Percentiles rank a stretch among this genome's conserved stretches.
Conservation (phyloP, 148 eudicot genomes). For the Arbutus unedo region DNA sequence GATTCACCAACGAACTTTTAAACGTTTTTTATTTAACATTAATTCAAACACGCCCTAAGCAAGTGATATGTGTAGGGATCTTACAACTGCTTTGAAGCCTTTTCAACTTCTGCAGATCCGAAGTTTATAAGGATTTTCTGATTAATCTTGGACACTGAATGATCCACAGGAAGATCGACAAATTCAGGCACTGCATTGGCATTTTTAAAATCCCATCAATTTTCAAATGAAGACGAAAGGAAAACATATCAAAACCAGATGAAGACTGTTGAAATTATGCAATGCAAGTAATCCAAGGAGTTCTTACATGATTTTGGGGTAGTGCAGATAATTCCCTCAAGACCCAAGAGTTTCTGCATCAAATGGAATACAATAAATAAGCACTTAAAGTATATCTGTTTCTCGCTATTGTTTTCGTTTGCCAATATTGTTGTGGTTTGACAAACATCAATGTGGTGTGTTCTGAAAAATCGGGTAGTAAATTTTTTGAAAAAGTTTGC, state of each 20-base stretch:
- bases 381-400: background rate
- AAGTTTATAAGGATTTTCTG: conserved; percentile 48
- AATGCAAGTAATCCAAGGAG: background rate
- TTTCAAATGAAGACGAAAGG: background rate
- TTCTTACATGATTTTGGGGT: conserved; percentile 40
- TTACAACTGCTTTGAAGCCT: conserved; percentile 41
- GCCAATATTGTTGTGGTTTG: background rate
- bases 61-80: conserved; percentile 16
- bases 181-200: conserved; percentile 33
- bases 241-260: background rate
- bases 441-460: background rate
- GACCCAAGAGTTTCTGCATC: conserved; percentile 65
- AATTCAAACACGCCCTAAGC: background rate
- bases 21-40: background rate
- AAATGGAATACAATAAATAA: conserved; percentile 8
- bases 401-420: background rate
- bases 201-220: background rate
- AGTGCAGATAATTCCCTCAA: conserved; percentile 30
- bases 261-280: background rate
- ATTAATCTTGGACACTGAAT: conserved; percentile 52
- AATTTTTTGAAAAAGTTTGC: background rate
- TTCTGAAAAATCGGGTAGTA: background rate
- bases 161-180: conserved; percentile 41
- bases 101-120: conserved; percentile 28
- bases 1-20: background rate